Evolutionary conservation across 345 rosid species (phyloP), one percentile per base, ranked within the genome.

Genomic region (Cardamine resedifolia): DNA sequence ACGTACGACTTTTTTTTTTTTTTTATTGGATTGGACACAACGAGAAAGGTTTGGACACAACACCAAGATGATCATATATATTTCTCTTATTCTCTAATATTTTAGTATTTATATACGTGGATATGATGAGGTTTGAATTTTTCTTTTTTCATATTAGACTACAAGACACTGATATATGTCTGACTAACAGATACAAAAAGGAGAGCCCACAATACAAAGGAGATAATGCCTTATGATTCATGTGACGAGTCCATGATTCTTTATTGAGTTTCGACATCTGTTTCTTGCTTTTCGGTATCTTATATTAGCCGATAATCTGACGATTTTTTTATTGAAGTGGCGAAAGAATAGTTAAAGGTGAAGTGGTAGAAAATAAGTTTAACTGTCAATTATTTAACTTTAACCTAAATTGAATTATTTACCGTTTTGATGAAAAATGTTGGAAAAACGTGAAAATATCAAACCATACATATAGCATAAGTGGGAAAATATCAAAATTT

Each of bases 1-100:
- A 28, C 12, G 48, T 45, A 45, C 65, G 58, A 34, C 44, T 53
- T 33, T 49, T 26, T 55, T 56, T 64, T 49, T 33, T 49, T 26
- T 55, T 56, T 64, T 49, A 62, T 70, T 70, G n/a, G 80, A 77
- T 64, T 64, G 24, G 80, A 77, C 76, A 77, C 57, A 57, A 64
- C 80, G 58, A 70, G 55, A 41, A 64, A 64, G 23, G 68, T 49
- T 55, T 64, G 76, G 71, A n/a, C n/a, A n/a, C n/a, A n/a, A n/a
- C n/a, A n/a, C n/a, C n/a, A n/a, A n/a, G n/a, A n/a, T n/a, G n/a
- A n/a, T n/a, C n/a, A n/a, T n/a, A n/a, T n/a, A n/a, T n/a, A n/a
- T n/a, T n/a, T n/a, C n/a, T n/a, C n/a, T n/a, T n/a, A n/a, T n/a
- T n/a, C n/a, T n/a, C n/a, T n/a, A 7, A 26, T 18, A 44, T 16